These are phyloP conservation scores for Daldinia concentrica DNA, from an alignment of 495 filamentous ascomycete genomes.

Conservation along the genomic window DNA sequence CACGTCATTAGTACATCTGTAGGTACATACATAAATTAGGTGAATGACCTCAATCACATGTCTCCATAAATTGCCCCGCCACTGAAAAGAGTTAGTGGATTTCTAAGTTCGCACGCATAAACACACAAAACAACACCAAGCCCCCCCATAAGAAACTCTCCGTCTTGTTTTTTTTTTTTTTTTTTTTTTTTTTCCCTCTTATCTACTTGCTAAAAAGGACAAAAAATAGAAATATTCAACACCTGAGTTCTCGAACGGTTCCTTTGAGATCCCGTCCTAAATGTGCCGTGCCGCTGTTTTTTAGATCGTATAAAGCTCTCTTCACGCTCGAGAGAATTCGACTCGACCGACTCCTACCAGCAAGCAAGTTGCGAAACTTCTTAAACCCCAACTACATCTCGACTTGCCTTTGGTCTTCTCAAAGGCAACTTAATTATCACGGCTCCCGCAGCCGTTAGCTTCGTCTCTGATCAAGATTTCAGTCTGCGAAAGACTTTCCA, in stretches of 20 bases:
- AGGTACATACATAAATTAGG: slow-evolving; percentile 1
- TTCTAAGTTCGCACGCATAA: slow-evolving; percentile 23
- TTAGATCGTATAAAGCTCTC: background rate
- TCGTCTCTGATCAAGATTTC: slow-evolving; percentile 83
- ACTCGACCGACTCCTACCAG: slow-evolving; percentile 10
- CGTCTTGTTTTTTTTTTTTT: slow-evolving; percentile 22
- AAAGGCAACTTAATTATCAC: slow-evolving; percentile 74
- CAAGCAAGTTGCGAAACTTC: slow-evolving; percentile 25
- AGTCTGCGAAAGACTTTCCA: slow-evolving; percentile 69
- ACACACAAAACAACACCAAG: slow-evolving; percentile 24
- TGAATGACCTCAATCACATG: slow-evolving; percentile 40
- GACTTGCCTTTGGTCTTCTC: slow-evolving; percentile 73
- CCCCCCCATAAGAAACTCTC: slow-evolving; percentile 36
- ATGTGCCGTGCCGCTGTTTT: background rate
- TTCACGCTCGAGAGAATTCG: slow-evolving; percentile 3
- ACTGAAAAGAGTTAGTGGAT: slow-evolving; percentile 24
- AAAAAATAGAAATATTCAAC: background rate
- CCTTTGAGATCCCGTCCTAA: background rate
- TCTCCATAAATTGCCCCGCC: slow-evolving; percentile 42
- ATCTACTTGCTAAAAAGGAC: background rate
- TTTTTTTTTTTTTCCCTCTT: slow-evolving; percentile 5
- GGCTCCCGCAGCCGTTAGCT: slow-evolving; percentile 72
- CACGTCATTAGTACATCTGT: slow-evolving; percentile 15
- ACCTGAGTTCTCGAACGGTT: background rate
- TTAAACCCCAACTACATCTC: slow-evolving; percentile 2